These are phyloP conservation scores for Westerdykella sp. DNA, from an alignment of 2,329 filamentous ascomycete genomes.

Conservation along the genomic window DNA sequence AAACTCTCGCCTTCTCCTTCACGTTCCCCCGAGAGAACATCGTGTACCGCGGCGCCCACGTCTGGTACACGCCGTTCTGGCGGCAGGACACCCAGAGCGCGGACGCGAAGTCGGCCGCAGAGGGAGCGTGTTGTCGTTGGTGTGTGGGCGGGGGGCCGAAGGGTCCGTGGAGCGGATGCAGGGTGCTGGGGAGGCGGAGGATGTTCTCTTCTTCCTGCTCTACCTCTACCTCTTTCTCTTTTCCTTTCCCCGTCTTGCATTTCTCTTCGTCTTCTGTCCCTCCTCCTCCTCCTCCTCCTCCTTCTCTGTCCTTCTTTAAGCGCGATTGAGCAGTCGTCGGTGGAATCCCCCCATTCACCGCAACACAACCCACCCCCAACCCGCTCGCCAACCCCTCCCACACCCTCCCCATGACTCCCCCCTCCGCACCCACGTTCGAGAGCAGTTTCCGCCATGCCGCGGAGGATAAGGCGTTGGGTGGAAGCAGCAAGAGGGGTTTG, in stretches of 20 bases:
- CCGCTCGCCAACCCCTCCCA: constrained; percentile 27
- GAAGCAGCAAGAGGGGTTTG: constrained; percentile 52
- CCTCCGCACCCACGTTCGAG: neutral
- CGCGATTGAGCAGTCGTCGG: neutral
- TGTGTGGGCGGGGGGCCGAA: constrained; percentile 54
- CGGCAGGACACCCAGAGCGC: constrained; percentile 75
- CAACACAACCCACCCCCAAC: constrained; percentile 51
- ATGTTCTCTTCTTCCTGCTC: constrained; percentile 49
- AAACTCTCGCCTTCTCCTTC: constrained; percentile 69
- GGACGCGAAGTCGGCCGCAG: constrained; percentile 50
- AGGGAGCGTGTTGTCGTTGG: constrained; percentile 17
- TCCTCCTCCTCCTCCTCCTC: neutral
- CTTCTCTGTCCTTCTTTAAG: neutral
- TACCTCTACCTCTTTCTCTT: neutral
- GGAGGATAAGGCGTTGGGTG: constrained; percentile 41
- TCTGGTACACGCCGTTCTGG: constrained; percentile 71
- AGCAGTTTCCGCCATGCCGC: constrained; percentile 32
- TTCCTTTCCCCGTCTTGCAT: neutral
- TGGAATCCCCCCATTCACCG: constrained; percentile 53
- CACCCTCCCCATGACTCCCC: too few relatives aligned
- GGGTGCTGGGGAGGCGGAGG: constrained; percentile 64
- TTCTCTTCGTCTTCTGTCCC: too few relatives aligned
- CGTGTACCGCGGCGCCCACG: constrained; percentile 82
- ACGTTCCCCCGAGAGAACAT: constrained; percentile 95
- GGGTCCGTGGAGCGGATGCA: constrained; percentile 65